These are phyloP conservation scores for Arthroderma sp. DNA, from an alignment of 2,329 filamentous ascomycete species.

Conservation along the genomic window DNA sequence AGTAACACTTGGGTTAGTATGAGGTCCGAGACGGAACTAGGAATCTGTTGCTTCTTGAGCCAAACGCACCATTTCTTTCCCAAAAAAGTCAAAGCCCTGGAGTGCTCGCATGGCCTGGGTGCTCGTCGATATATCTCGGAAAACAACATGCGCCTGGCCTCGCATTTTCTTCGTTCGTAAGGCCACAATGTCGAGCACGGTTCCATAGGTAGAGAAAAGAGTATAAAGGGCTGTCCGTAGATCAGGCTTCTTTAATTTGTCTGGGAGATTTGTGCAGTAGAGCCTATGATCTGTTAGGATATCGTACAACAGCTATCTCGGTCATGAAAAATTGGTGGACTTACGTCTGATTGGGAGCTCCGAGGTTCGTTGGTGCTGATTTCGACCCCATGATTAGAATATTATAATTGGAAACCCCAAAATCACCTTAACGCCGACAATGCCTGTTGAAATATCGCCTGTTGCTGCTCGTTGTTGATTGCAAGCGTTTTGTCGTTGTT, in stretches of 20 bases:
- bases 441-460: too few species aligned
- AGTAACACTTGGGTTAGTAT: neutral
- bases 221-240: slow-evolving; percentile 79
- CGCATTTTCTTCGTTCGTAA: slow-evolving; percentile 87
- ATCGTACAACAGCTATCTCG: slow-evolving; percentile 4
- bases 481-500: too few species aligned
- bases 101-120: slow-evolving; percentile 86
- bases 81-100: slow-evolving; percentile 75
- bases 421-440: too few species aligned
- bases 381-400: slow-evolving; percentile 21
- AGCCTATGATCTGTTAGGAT: slow-evolving; percentile 41
- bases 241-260: slow-evolving; percentile 82
- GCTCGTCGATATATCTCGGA: slow-evolving; percentile 76
- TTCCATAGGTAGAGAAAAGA: slow-evolving; percentile 85
- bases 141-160: slow-evolving; percentile 87
- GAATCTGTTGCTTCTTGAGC: slow-evolving; percentile 3
- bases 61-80: slow-evolving; percentile 61
- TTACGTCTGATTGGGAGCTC: slow-evolving; percentile 65
- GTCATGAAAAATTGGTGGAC: slow-evolving; percentile 19
- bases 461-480: too few species aligned
- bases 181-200: slow-evolving; percentile 81
- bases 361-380: slow-evolving; percentile 23
- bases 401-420: too few species aligned
- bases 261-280: slow-evolving; percentile 77
- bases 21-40: neutral